These are phyloP conservation scores for Epichloe coenophiala DNA, from an alignment of 2,329 filamentous ascomycete genomes.

Conservation along the genomic window DNA sequence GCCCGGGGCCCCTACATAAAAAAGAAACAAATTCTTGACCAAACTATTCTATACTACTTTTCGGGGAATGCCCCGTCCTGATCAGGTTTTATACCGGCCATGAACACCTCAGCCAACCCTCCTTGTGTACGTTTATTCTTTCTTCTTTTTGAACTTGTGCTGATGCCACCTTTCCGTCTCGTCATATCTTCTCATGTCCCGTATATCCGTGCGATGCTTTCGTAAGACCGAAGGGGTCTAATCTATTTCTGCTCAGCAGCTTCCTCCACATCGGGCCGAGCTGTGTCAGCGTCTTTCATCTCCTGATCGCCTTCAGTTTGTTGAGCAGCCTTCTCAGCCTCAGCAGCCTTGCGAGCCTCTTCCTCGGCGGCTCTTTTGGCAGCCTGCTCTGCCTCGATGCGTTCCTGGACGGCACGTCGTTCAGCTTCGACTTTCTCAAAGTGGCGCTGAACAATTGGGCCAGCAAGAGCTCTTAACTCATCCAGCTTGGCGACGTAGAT, in stretches of 20 bases:
- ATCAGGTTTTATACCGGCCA: not conserved
- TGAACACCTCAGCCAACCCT: not conserved
- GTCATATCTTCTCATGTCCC: slow-evolving; percentile 9
- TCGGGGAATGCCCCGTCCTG: not conserved
- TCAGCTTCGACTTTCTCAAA: slow-evolving; percentile 89
- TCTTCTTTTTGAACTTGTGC: not conserved
- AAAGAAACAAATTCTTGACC: not conserved
- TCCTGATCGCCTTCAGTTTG: slow-evolving; percentile 42
- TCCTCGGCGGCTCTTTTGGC: slow-evolving; percentile 55
- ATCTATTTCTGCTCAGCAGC: slow-evolving; percentile 22
- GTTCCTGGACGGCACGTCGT: slow-evolving; percentile 64
- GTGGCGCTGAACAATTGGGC: slow-evolving; percentile 85
- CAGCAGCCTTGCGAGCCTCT: slow-evolving; percentile 39
- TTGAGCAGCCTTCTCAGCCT: slow-evolving; percentile 34
- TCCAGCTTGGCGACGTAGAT: slow-evolving; percentile 92
- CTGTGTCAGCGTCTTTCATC: slow-evolving; percentile 48
- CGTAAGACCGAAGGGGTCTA: not conserved
- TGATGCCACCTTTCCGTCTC: not conserved
- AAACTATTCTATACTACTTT: slow-evolving; percentile 1
- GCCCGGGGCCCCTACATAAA: no score
- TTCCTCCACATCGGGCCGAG: slow-evolving; percentile 38
- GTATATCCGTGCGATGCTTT: not conserved
- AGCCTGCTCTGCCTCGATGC: slow-evolving; percentile 62
- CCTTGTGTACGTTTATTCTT: not conserved
- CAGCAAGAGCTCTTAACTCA: slow-evolving; percentile 81